Conservation (phyloP, 192 early-diverging fungal species). For the Umbelopsis ramanniana region DNA sequence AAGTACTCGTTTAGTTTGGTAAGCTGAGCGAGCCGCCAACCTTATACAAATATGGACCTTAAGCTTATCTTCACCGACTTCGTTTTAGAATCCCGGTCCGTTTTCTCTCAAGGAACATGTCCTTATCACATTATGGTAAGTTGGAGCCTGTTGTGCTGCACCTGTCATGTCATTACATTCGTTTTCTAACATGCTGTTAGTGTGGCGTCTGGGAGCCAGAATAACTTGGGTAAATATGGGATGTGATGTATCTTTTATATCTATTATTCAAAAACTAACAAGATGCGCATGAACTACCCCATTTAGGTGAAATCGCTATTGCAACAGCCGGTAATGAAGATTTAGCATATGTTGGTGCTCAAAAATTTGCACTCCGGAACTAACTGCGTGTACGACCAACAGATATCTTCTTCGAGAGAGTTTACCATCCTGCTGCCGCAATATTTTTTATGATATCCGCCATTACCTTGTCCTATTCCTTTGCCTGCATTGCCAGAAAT, state of each 20-base stretch:
- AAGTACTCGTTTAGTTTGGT: conserved; percentile 42
- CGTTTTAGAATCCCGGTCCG: conserved; percentile 44
- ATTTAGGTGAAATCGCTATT: conserved; percentile 16
- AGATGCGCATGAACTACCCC: background rate
- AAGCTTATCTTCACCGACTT: background rate
- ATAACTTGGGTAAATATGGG: conserved; percentile 3
- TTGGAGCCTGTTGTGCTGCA: background rate
- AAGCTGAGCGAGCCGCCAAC: too few relatives aligned
- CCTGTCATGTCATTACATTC: too few relatives aligned
- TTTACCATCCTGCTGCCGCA: conserved; percentile 4
- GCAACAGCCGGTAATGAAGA: background rate
- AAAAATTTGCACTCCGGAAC: too few relatives aligned
- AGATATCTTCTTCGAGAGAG: conserved; percentile 15
- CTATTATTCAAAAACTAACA: too few relatives aligned
- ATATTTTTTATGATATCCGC: conserved; percentile 19
- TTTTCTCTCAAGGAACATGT: conserved; percentile 58
- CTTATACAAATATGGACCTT: background rate
- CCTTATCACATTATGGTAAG: conserved; percentile 40
- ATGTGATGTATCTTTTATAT: too few relatives aligned
- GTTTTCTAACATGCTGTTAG: background rate
- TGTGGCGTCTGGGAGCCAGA: conserved; percentile 2
- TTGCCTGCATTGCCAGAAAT: conserved; percentile 43
- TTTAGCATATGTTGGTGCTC: too few relatives aligned
- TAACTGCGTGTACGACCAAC: too few relatives aligned
- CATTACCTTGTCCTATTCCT: conserved; percentile 22